Percentiles rank a stretch among this genome's conserved stretches.
phyloP scores from a whole-genome alignment of 768 basidiomycete species.

The Mycena rosella region DNA sequence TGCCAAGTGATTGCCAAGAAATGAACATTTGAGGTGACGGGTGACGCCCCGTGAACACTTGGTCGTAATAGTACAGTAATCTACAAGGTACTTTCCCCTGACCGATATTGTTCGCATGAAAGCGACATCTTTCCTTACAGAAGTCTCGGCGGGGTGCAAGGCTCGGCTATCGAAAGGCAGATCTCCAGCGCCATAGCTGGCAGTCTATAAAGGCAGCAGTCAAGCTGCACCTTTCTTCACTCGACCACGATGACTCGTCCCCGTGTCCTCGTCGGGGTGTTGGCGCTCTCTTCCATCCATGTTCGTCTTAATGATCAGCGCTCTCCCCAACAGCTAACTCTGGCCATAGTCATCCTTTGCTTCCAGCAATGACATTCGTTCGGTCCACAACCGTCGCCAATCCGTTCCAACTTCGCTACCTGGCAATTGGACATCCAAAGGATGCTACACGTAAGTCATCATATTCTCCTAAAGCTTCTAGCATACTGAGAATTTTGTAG shows the following conservation, averaged over 20 bases:
- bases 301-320: conserved; percentile 19
- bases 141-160: conserved; percentile 7
- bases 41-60: too few relatives aligned
- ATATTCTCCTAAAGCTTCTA: background rate
- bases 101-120: conserved; percentile 11
- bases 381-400: conserved; percentile 50
- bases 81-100: conserved; percentile 30
- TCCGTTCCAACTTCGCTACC: conserved; percentile 60
- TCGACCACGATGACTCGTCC: conserved; percentile 30
- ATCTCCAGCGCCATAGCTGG: conserved; percentile 25
- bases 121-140: conserved; percentile 24
- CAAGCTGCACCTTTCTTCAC: conserved; percentile 21
- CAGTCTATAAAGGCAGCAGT: conserved; percentile 33
- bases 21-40: too few relatives aligned
- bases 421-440: conserved; percentile 66
- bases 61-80: too few relatives aligned
- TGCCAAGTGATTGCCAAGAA: too few relatives aligned
- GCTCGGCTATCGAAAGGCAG: conserved; percentile 17
- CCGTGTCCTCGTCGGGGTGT: conserved; percentile 23
- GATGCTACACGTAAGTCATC: conserved; percentile 72
- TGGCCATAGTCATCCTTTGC: conserved; percentile 28
- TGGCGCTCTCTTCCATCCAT: conserved; percentile 33
- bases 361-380: conserved; percentile 36
- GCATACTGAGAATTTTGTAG: conserved; percentile 45
- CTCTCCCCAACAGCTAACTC: background rate